A percentile compares a stretch with the other conserved stretches of the same genome.
Evolutionary conservation across 1,284 basidiomycete species (phyloP).

Genomic region (Kwoniella shivajii): DNA sequence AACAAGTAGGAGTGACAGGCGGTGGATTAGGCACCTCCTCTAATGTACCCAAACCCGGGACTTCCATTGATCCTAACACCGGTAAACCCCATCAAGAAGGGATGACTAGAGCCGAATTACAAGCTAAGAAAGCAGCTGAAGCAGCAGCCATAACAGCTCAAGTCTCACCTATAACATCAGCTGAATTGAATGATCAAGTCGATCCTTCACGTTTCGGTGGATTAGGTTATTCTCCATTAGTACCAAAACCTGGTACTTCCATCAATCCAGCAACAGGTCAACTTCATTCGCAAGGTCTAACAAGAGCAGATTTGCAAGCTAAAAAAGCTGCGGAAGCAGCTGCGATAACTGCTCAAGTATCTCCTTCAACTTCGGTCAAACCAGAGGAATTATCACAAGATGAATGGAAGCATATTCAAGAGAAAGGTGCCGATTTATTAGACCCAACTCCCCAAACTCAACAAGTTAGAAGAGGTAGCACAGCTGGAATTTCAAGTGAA

Average conservation of each 20-base stretch:
- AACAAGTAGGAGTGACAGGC: constrained; percentile 1
- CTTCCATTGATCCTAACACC: constrained; percentile 13
- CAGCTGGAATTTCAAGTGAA: constrained; percentile 11
- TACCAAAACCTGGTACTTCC: constrained; percentile 28
- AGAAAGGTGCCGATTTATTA: constrained; percentile 18
- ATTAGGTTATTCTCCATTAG: constrained; percentile 28
- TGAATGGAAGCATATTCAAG: constrained; percentile 13
- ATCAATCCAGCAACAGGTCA: constrained; percentile 43
- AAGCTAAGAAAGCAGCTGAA: constrained; percentile 30
- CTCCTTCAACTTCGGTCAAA: not conserved
- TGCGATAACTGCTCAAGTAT: constrained; percentile 1
- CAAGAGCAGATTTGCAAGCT: constrained; percentile 40
- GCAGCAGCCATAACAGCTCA: constrained; percentile 5
- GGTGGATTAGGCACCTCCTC: constrained; percentile 31
- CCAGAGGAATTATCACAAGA: constrained; percentile 5
- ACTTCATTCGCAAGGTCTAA: constrained; percentile 42
- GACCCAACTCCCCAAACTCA: constrained; percentile 16
- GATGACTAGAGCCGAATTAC: constrained; percentile 43
- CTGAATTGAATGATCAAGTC: constrained; percentile 7
- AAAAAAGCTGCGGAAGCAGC: constrained; percentile 27
- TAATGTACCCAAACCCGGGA: constrained; percentile 26
- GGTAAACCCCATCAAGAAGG: constrained; percentile 39
- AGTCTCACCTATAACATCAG: not conserved
- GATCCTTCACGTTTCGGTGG: constrained; percentile 20
- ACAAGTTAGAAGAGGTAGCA: constrained; percentile 9